These are phyloP conservation scores for Dicorynia guianensis DNA, from an alignment of 306 rosid genomes.

Conservation along the genomic window DNA sequence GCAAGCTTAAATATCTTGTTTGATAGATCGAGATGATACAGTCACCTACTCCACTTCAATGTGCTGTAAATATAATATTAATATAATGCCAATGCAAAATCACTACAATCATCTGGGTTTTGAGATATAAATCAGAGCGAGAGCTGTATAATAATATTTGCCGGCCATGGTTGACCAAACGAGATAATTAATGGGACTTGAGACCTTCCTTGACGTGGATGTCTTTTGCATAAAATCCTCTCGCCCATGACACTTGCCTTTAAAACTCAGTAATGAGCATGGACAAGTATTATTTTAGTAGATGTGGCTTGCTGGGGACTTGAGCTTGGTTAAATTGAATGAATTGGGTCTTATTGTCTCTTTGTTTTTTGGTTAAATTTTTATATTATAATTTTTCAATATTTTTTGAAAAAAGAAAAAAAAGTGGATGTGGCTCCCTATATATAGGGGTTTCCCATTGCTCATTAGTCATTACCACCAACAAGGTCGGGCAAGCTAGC, in stretches of 20 bases:
- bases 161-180: constrained; percentile 54
- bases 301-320: too few species aligned
- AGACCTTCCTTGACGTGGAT: constrained; percentile 21
- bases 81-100: constrained; percentile 30
- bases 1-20: background rate
- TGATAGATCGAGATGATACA: constrained; percentile 18
- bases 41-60: constrained; percentile 54
- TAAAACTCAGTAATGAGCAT: constrained; percentile 5
- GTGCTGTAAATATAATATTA: background rate
- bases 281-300: constrained; percentile 27
- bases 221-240: background rate
- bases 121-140: background rate
- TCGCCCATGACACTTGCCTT: constrained; percentile 28
- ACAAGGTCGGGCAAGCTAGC: constrained; percentile 25
- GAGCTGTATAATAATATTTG: constrained; percentile 30
- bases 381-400: too few species aligned
- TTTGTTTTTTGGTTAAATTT: too few species aligned
- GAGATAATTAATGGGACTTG: constrained; percentile 34
- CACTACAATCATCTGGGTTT: constrained; percentile 23
- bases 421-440: constrained; percentile 23
- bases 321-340: too few species aligned
- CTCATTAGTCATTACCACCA: background rate
- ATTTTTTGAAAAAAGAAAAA: too few species aligned
- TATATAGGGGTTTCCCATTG: constrained; percentile 18
- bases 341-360: too few species aligned